phyloP scores from a whole-genome alignment of 352 stramenopile genomes.

The Pilasporangium apinafurcum region DNA sequence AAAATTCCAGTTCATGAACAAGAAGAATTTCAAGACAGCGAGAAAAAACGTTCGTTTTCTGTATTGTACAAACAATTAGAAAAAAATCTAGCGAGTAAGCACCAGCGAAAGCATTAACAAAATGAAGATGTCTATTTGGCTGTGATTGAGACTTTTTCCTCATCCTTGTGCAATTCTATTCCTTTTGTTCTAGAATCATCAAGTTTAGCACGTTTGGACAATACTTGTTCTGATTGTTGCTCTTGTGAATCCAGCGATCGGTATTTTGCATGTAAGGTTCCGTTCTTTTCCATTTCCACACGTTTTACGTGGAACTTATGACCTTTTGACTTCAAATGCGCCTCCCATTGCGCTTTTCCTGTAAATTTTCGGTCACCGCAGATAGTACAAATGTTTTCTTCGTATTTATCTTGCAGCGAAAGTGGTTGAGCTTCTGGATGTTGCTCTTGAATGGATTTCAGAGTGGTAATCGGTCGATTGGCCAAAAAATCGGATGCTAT shows the following conservation, averaged over 20 bases:
- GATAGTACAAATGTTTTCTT: constrained; percentile 48
- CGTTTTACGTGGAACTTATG: constrained; percentile 80
- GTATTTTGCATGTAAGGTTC: too few relatives aligned
- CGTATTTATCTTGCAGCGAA: constrained; percentile 51
- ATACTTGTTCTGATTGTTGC: too few relatives aligned
- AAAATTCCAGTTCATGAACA: constrained; percentile 8
- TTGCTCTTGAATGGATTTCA: constrained; percentile 37
- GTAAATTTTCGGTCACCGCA: constrained; percentile 65
- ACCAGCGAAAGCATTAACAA: constrained; percentile 35
- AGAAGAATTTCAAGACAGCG: constrained; percentile 16
- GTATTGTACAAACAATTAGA: constrained; percentile 55
- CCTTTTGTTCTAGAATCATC: too few relatives aligned
- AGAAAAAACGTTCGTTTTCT: constrained; percentile 58
- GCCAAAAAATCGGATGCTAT: constrained; percentile 60
- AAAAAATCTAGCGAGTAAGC: constrained; percentile 36
- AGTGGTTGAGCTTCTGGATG: constrained; percentile 33
- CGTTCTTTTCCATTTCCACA: constrained; percentile 40
- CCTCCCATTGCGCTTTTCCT: constrained; percentile 58
- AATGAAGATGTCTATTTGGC: constrained; percentile 14
- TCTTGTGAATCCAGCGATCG: too few relatives aligned
- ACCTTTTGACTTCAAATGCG: constrained; percentile 73
- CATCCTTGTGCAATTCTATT: neutral
- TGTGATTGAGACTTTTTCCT: neutral
- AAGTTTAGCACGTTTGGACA: too few relatives aligned
- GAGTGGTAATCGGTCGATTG: constrained; percentile 14